Base-by-base conservation (phyloP, 225 moss, liverwort and hornwort genomes). In the Bryoerythrophyllum caledonicum region DNA sequence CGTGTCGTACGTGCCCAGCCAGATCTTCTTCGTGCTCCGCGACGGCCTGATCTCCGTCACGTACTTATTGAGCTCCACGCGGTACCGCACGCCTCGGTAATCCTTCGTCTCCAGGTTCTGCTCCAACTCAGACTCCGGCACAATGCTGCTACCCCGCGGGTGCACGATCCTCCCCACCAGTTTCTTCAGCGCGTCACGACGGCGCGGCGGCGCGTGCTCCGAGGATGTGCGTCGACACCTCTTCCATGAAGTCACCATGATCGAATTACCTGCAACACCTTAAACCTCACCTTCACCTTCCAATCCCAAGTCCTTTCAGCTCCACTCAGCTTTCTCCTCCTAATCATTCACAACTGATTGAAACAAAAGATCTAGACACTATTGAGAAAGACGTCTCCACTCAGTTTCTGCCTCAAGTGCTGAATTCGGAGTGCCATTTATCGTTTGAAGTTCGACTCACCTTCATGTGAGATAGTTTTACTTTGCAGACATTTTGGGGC, bases 1-100 rank as follows among this genome's bases (percentile, higher is more conserved):
- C 2, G 87, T 87, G 72, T 87, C 82, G 20, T 84, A 87, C 1
- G 84, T 87, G 16, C 87, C 87, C 59, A 87, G 54, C 87, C 87
- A 87, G 54, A 87, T 87, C 38, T 84, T 87, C 72, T 84, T 87
- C 74, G 48, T 27, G 77, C 84, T 79, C 75, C 30, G 74, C 15
- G 71, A 60, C 8, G 87, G 87, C 20, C 87, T 79, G 53, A 87
- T 87, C 72, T 87, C 87, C 37, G 87, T 79, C 49, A 84, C 87
- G 64, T 77, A 87, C 77, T 87, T 84, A 62, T 82, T 75, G 6
- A 84, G 77, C 65, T 78, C 80, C 71, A 12, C 67, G n/a, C 87
- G 82, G 60, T 77, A 80, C 68, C 87, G 69, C 71, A 87, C 87
- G 5, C 87, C 87, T 37, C 80, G 30, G 19, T 82, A 87, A 21